Conservation (phyloP, 2,329 filamentous ascomycete genomes). For the Penicillium sp. region DNA sequence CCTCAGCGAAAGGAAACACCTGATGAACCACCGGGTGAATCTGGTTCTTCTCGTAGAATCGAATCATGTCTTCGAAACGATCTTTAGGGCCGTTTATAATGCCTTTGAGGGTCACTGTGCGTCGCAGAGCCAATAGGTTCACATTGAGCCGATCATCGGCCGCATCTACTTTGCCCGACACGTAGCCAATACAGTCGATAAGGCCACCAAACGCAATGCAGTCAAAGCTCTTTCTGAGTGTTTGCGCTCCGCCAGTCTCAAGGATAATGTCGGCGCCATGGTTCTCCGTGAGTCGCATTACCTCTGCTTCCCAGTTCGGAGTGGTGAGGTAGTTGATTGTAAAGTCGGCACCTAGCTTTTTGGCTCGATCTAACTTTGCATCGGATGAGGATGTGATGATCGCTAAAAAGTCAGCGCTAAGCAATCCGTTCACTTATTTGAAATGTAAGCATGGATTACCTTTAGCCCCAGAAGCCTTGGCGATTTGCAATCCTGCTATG, state of each 20-base stretch:
- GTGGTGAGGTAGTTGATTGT: conserved; percentile 53
- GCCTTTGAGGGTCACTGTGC: conserved; percentile 57
- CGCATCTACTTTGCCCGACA: conserved; percentile 57
- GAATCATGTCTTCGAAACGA: conserved; percentile 44
- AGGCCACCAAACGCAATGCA: conserved; percentile 48
- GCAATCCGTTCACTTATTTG: not conserved
- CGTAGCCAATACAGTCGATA: conserved; percentile 50
- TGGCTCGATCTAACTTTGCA: conserved; percentile 51
- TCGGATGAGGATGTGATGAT: conserved; percentile 56
- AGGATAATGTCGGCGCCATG: conserved; percentile 53
- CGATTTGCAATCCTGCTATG: conserved; percentile 47
- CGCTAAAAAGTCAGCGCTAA: conserved; percentile 25
- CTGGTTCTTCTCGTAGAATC: conserved; percentile 34
- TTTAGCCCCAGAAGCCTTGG: conserved; percentile 49
- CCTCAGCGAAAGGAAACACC: conserved; percentile 53
- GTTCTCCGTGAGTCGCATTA: conserved; percentile 45
- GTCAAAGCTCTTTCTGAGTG: conserved; percentile 50
- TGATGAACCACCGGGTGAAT: conserved; percentile 53
- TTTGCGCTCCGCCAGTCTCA: conserved; percentile 53
- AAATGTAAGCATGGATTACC: conserved; percentile 20
- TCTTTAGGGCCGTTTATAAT: conserved; percentile 64
- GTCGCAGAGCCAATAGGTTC: conserved; percentile 56
- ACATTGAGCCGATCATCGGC: conserved; percentile 58
- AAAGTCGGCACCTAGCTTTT: conserved; percentile 50
- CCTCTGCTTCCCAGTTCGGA: conserved; percentile 49